Base-by-base conservation (phyloP, 2,329 filamentous ascomycete species). In the Cordyceps militaris region DNA sequence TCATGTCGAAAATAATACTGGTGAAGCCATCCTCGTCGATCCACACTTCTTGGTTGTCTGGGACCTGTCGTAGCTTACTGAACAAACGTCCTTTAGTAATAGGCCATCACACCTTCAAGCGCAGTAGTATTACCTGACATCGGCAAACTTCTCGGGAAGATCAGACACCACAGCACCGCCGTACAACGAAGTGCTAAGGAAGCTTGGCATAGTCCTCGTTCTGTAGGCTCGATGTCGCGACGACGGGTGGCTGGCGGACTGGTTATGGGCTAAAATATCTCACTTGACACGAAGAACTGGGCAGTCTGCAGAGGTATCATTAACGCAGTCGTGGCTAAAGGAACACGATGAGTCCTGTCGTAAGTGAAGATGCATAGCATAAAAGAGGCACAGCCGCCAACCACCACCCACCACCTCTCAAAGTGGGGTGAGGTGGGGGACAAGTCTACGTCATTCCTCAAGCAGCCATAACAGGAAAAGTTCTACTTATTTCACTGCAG, bases 31-130 rank as follows among this genome's bases (percentile, higher is more conserved):
- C 81, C 62, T 83, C 80, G 69, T 95, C 91, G 67, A 97, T 86
- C 75, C 86, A 96, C 64, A 97, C 88, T 77, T 97, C 93, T 76
- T 97, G 92, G 71, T 95, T 89, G 70, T 93, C 87, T 52, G 88
- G 88, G 5, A 92, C 84, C 73, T 91, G 82, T 62, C 88, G 85
- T 64, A 91, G 80, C 56, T 81, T 80, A 74, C 87, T 90, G 61
- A 54, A 36, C 4, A 14, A 46, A 4, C 9, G n/a, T 23, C 3
- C 13, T 13, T 38, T 36, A 46, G 11, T 26, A 26, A 54, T 16
- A 19, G 19, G 19, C 52, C 6, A 7, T 16, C 26, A 28, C 6
- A 24, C 4, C 21, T 11, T 13, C 38, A 4, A 24, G 24, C 4
- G 3, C 23, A 43, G 30, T 55, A 28, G 49, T 58, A 72, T 61